Evolutionary conservation across 306 rosid species (phyloP).

Genomic region (Corylus americana): DNA sequence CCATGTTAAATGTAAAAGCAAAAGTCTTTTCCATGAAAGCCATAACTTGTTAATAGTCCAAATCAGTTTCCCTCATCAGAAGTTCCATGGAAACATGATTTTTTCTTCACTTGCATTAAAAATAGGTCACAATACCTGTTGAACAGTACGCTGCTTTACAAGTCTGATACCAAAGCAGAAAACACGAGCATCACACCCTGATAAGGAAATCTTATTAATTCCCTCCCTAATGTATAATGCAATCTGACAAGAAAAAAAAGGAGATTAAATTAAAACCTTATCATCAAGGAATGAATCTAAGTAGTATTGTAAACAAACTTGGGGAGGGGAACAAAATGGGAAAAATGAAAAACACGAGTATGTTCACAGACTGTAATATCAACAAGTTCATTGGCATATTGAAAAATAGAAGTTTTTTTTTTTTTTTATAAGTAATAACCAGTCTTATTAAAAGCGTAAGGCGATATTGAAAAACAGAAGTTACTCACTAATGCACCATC

Average conservation of each 20-base stretch:
- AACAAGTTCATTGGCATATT: background rate
- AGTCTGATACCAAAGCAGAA: slow-evolving; percentile 15
- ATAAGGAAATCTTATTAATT: background rate
- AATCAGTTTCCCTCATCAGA: background rate
- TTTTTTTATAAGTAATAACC: too few relatives aligned
- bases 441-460: too few relatives aligned
- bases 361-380: background rate
- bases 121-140: background rate
- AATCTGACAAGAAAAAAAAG: background rate
- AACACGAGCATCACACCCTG: slow-evolving; percentile 12
- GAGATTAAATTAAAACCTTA: background rate
- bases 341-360: background rate
- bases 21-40: background rate
- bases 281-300: background rate
- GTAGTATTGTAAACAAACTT: background rate
- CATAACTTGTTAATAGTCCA: background rate
- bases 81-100: background rate
- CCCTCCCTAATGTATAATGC: background rate
- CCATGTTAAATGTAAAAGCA: too few relatives aligned
- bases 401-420: background rate
- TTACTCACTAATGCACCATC: slow-evolving; percentile 11
- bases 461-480: background rate
- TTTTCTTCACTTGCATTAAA: background rate
- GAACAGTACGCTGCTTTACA: background rate
- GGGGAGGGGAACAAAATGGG: background rate